Evolutionary conservation across 2,329 filamentous ascomycete species (phyloP).

Genomic region (Cladophialophora immunda): DNA sequence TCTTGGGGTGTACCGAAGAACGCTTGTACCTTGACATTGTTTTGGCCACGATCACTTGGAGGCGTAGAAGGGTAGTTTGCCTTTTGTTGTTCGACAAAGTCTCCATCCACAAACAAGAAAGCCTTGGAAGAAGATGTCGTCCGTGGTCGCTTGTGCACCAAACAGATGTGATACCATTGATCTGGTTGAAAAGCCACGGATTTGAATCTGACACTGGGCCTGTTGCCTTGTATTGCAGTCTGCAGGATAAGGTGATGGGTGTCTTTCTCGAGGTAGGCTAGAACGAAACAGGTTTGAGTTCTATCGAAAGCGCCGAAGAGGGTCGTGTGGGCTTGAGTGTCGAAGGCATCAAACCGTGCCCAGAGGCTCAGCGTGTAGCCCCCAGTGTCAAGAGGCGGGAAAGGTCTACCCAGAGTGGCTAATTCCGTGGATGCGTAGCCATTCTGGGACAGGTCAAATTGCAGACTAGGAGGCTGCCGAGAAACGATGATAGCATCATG

Average conservation of each 20-base stretch:
- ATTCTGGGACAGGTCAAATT: conserved; percentile 89
- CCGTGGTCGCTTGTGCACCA: conserved; percentile 83
- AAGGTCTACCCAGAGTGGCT: conserved; percentile 81
- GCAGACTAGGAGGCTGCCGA: conserved; percentile 82
- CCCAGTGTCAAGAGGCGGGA: conserved; percentile 78
- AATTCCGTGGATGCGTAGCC: conserved; percentile 93
- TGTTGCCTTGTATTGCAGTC: conserved; percentile 85
- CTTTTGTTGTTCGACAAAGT: conserved; percentile 91
- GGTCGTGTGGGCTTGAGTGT: conserved; percentile 85
- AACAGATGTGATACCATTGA: conserved; percentile 90
- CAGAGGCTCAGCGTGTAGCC: conserved; percentile 93
- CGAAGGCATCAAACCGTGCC: conserved; percentile 88
- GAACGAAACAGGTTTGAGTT: conserved; percentile 89
- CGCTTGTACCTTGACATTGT: conserved; percentile 74
- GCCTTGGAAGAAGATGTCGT: conserved; percentile 80
- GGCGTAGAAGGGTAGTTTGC: conserved; percentile 86
- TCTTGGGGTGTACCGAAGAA: conserved; percentile 94
- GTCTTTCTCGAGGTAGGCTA: conserved; percentile 93
- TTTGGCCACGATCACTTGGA: conserved; percentile 65
- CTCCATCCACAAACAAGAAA: conserved; percentile 88
- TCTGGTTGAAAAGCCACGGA: conserved; percentile 77
- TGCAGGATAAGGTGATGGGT: conserved; percentile 94
- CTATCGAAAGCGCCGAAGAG: conserved; percentile 94
- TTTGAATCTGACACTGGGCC: conserved; percentile 94
- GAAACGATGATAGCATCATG: conserved; percentile 77